A percentile compares a stretch with the other conserved stretches of the same genome.
phyloP scores from a whole-genome alignment of 1,284 basidiomycete genomes.

The Bondarzewia mesenterica region DNA sequence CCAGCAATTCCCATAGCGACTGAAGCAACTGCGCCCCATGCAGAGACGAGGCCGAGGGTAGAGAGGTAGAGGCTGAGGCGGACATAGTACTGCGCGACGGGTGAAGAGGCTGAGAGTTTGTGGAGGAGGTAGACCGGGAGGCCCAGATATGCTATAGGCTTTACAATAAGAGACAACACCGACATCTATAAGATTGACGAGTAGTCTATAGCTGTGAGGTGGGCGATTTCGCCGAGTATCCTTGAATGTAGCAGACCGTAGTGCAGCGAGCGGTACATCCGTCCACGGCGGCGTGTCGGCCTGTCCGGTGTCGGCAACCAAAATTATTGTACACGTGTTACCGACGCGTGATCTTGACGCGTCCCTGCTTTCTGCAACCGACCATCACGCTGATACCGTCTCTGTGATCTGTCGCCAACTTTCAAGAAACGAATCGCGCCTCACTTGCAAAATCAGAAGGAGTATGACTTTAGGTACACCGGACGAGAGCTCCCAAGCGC shows the following conservation, averaged over 20 bases:
- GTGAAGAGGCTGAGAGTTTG: slow-evolving; percentile 45
- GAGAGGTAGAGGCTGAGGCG: slow-evolving; percentile 64
- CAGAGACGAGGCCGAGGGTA: slow-evolving; percentile 59
- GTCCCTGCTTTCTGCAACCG: no score
- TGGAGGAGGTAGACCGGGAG: slow-evolving; percentile 58
- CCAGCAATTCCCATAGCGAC: slow-evolving; percentile 67
- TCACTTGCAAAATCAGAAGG: no score
- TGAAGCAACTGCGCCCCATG: slow-evolving; percentile 71
- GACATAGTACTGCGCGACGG: slow-evolving; percentile 63
- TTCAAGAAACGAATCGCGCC: no score
- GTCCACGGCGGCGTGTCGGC: background rate
- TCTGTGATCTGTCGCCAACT: no score
- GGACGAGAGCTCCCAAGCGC: no score
- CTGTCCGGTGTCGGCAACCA: background rate
- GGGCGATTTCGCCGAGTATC: no score
- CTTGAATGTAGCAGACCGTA: slow-evolving; percentile 1
- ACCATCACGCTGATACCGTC: no score
- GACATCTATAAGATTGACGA: slow-evolving; percentile 46
- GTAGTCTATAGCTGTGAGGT: no score
- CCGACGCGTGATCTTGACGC: no score
- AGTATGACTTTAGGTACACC: no score
- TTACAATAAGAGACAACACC: slow-evolving; percentile 48
- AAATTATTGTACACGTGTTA: no score
- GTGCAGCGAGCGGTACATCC: background rate
- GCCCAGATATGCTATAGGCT: slow-evolving; percentile 66